Base-by-base conservation (phyloP, 2,329 filamentous ascomycete genomes). In the Fusarium aywerte region DNA sequence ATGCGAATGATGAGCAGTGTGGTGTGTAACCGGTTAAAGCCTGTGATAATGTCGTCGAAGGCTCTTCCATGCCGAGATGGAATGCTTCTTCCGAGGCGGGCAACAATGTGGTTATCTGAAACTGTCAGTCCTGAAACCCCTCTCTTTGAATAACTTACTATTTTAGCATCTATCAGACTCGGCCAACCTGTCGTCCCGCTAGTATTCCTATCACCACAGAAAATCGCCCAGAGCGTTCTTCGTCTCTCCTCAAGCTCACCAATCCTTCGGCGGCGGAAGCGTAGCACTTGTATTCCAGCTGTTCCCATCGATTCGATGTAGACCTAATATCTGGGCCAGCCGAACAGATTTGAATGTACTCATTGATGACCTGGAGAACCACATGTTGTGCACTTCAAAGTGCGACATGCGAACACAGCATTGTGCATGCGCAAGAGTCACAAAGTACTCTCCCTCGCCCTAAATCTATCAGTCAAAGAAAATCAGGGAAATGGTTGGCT, bases 111-210 rank as follows among this genome's bases (percentile, higher is more conserved):
- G 88, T 83, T 53, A 94, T 88, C 89, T 82, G 39, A 27, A 69
- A 58, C 4, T 8, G 9, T 15, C 8, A 1, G 13, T 7, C 4
- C 7, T 8, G 4, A n/a, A 9, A 4, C 3, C 5, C 12, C 0
- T 20, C 15, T 21, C 4, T 5, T 36, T 13, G 8, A 21, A 15
- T 18, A n/a, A n/a, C 65, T 62, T 16, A 83, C 84, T 66, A 94
- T 91, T 74, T 80, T 81, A 64, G 92, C 86, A 67, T 96, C 90
- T 39, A 97, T 87, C 12, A 88, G 81, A 81, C 92, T 89, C 0
- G 93, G 93, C 93, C 93, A 97, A 3, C 92, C 92, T 4, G 92
- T 96, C 15, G 92, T 93, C 43, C 94, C 91, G 73, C 90, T 93
- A 3, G 91, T 89, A 77, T 94, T 93, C 43, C 91, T 86, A 76